These are phyloP conservation scores for Rhizoctonia solani DNA, from an alignment of 1,284 basidiomycete species.

Conservation along the genomic window DNA sequence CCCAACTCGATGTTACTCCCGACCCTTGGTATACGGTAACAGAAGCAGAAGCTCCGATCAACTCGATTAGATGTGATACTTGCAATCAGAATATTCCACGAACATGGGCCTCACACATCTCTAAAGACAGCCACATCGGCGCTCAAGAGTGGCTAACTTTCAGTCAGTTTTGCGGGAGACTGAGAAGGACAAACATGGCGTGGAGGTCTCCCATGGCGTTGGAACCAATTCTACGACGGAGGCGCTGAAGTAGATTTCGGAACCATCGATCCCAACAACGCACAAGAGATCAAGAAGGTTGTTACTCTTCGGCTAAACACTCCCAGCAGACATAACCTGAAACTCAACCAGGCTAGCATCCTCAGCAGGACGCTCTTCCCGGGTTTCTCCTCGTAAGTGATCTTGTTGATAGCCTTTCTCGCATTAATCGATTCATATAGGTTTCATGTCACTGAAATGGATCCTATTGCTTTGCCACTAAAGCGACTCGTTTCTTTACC, in stretches of 20 bases:
- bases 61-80: slow-evolving; percentile 48
- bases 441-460: slow-evolving; percentile 29
- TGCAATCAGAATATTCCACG: slow-evolving; percentile 48
- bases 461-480: slow-evolving; percentile 6
- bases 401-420: neutral
- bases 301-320: slow-evolving; percentile 38
- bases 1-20: slow-evolving; percentile 40
- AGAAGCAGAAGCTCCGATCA: slow-evolving; percentile 39
- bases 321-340: slow-evolving; percentile 24
- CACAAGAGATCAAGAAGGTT: slow-evolving; percentile 36
- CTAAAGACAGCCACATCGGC: slow-evolving; percentile 44
- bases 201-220: slow-evolving; percentile 43
- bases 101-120: slow-evolving; percentile 47
- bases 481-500: slow-evolving; percentile 16
- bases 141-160: slow-evolving; percentile 47
- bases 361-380: slow-evolving; percentile 15
- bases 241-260: slow-evolving; percentile 48
- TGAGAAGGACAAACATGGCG: slow-evolving; percentile 53
- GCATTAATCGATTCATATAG: slow-evolving; percentile 31
- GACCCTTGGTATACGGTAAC: slow-evolving; percentile 42
- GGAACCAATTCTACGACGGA: slow-evolving; percentile 40
- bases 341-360: slow-evolving; percentile 34
- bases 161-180: slow-evolving; percentile 51
- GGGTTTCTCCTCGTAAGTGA: slow-evolving; percentile 22
- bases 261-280: slow-evolving; percentile 44